Base-by-base conservation (phyloP, 441 rosid species). In the Adansonia gregorii region DNA sequence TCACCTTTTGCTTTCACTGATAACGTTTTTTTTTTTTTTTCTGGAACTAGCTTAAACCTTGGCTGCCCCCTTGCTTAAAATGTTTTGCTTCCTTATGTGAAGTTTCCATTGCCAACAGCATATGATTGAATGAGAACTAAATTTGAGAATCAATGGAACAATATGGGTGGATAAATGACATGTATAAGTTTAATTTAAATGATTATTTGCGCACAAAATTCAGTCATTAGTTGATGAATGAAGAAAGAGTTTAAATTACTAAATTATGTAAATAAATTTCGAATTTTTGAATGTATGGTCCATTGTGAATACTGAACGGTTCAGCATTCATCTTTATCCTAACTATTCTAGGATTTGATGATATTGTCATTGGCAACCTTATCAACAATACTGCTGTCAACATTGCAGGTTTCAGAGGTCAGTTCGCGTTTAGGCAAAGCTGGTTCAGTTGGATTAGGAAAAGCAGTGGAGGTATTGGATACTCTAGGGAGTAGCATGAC, bases 401-500 rank as follows among this genome's bases (percentile, higher is more conserved):
- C 51, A 67, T 51, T 51, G 46, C 74, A 75, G 78, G 78, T 75
- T 75, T 63, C 78, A 49, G 78, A 75, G 24, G 78, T 75, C 11
- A 64, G 78, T 48, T 63, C n/a, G 4, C 70, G 41, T 22, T 75
- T 75, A 65, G 60, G 71, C 78, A 86, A 86, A 83, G 95, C 88
- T 22, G 88, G 92, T 56, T 80, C 82, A 55, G 54, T 75, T 63
- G 84, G 86, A 54, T 79, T 88, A 19, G 90, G 82, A 79, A 89
- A 87, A 82, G 93, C 95, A 39, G 87, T 87, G 79, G 93, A 91
- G 72, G 95, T 89, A 72, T 83, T 91, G 79, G 95, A 91, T 82
- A 88, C 88, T n/a, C 93, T 91, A 65, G 92, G 93, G 46, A 91
- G 95, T 82, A 91, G 93, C 79, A 84, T 91, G 93, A 82, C 93